A percentile compares a stretch with the other conserved stretches of the same genome.
phyloP scores from a whole-genome alignment of 2,329 filamentous ascomycete species.

The Orbilia javanica region DNA sequence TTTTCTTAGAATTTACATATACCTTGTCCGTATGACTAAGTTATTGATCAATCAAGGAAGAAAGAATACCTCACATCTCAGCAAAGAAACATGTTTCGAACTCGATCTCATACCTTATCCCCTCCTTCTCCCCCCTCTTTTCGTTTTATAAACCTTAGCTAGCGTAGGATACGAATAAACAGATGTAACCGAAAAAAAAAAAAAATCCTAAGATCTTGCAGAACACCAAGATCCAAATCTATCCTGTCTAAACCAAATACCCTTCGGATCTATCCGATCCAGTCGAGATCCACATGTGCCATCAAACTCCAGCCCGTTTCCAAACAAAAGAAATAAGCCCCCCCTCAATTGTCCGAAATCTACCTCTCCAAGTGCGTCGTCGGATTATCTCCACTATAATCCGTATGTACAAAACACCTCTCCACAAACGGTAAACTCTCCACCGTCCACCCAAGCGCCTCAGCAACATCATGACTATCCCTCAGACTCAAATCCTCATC shows the following conservation, averaged over 20 bases:
- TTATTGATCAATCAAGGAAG: neutral
- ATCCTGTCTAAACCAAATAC: too few species aligned
- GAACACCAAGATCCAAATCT: neutral
- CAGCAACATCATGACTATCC: conserved; percentile 83
- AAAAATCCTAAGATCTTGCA: neutral
- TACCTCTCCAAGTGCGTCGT: conserved; percentile 60
- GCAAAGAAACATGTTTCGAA: neutral
- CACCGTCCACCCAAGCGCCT: conserved; percentile 84
- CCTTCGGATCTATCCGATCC: neutral
- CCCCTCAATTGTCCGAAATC: neutral
- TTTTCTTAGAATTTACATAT: neutral
- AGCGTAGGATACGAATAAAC: neutral
- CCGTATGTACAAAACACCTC: conserved; percentile 70
- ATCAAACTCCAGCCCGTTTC: neutral
- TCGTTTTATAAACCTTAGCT: neutral
- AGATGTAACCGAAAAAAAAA: neutral
- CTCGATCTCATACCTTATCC: neutral
- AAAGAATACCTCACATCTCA: neutral
- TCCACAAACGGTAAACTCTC: conserved; percentile 86
- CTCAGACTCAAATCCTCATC: conserved; percentile 80
- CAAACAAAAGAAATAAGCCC: neutral
- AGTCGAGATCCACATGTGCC: neutral
- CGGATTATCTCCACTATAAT: conserved; percentile 61
- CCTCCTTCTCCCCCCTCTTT: neutral
- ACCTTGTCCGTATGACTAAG: neutral